Evolutionary conservation across 768 basidiomycete genomes (phyloP).

Genomic region (Cystofilobasidium capitatum): DNA sequence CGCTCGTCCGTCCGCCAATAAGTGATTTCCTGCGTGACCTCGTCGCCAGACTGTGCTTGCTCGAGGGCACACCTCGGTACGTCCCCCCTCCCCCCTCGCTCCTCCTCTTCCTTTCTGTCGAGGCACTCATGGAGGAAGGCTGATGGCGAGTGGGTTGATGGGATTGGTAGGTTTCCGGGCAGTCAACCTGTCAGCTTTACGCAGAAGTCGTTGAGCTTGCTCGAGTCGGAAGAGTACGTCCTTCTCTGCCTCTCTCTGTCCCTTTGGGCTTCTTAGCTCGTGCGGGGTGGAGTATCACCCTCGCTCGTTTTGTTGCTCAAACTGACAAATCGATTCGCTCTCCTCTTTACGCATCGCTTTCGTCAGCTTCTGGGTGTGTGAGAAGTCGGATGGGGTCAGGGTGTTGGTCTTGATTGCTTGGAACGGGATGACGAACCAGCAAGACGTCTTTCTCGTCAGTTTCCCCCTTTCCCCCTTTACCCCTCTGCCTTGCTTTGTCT

Average conservation of each 20-base stretch:
- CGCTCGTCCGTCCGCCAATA: slow-evolving; percentile 3
- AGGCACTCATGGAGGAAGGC: background rate
- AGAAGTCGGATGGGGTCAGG: slow-evolving; percentile 93
- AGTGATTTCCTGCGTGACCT: slow-evolving; percentile 13
- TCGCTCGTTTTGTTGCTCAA: background rate
- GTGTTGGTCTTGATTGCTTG: slow-evolving; percentile 71
- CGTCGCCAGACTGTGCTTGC: slow-evolving; percentile 14
- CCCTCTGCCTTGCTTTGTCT: background rate
- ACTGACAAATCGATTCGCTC: background rate
- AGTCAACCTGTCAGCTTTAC: slow-evolving; percentile 92
- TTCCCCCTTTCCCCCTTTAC: background rate
- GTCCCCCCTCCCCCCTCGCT: background rate
- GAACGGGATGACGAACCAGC: slow-evolving; percentile 45
- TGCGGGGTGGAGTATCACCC: background rate
- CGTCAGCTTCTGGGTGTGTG: slow-evolving; percentile 95
- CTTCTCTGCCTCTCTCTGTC: background rate
- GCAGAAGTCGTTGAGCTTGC: slow-evolving; percentile 54
- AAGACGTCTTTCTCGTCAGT: slow-evolving; percentile 65
- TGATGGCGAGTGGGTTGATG: background rate
- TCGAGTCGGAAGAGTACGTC: slow-evolving; percentile 73
- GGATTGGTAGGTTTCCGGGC: slow-evolving; percentile 66
- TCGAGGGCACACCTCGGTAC: background rate
- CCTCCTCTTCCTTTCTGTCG: background rate
- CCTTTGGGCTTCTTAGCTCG: background rate
- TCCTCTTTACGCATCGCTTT: background rate